Percentiles rank a stretch among this genome's conserved stretches.
phyloP scores from a whole-genome alignment of 1,284 basidiomycete species.

The Cryptococcus sp. region DNA sequence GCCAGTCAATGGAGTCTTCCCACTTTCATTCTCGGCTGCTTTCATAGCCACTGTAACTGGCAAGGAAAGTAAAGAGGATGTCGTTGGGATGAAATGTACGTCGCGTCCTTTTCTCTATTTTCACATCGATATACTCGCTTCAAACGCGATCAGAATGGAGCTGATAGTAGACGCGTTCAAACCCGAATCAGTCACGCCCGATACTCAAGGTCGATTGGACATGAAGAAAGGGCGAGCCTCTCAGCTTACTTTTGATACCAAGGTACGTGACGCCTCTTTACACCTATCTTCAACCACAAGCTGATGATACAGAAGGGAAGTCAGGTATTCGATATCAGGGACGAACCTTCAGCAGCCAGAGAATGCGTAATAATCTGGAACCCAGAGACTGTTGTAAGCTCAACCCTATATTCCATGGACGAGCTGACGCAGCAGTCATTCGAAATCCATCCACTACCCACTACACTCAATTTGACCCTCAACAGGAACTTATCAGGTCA shows the following conservation, averaged over 20 bases:
- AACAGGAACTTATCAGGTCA: slow-evolving; percentile 24
- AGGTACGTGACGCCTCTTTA: slow-evolving; percentile 4
- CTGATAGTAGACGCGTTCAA: slow-evolving; percentile 37
- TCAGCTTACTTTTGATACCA: slow-evolving; percentile 15
- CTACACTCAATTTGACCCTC: slow-evolving; percentile 30
- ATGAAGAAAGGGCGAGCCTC: not conserved
- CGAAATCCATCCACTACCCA: slow-evolving; percentile 28
- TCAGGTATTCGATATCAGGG: slow-evolving; percentile 35
- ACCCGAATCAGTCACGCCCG: slow-evolving; percentile 30
- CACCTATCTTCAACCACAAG: not conserved
- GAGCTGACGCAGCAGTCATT: slow-evolving; percentile 16
- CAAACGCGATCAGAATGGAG: too few species aligned
- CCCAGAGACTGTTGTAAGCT: slow-evolving; percentile 25
- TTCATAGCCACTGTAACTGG: slow-evolving; percentile 10
- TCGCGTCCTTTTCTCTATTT: not conserved
- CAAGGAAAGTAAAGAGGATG: slow-evolving; percentile 6
- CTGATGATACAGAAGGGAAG: slow-evolving; percentile 13
- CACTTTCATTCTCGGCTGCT: slow-evolving; percentile 12
- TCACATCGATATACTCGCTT: not conserved
- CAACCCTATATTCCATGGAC: not conserved
- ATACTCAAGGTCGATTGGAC: slow-evolving; percentile 23
- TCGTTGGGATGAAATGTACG: slow-evolving; percentile 29
- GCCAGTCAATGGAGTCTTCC: slow-evolving; percentile 12
- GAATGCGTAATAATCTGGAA: slow-evolving; percentile 42
- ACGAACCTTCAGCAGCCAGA: slow-evolving; percentile 30